These are phyloP conservation scores for Saccharomyces kudriavzevii DNA, from an alignment of 805 yeast species.

Conservation along the genomic window DNA sequence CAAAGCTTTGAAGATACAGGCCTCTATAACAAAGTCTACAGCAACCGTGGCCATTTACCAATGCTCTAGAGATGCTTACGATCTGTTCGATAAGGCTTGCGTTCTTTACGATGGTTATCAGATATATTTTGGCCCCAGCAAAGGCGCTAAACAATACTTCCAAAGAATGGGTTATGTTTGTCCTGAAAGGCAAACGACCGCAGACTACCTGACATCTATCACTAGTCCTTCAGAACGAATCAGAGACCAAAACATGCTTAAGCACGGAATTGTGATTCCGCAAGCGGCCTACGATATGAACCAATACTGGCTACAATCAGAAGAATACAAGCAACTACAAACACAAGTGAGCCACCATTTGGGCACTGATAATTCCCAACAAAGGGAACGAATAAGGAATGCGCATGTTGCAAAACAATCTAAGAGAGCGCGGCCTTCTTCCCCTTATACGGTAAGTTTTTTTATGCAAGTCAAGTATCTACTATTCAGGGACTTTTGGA, in stretches of 20 bases:
- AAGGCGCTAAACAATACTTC: constrained; percentile 40
- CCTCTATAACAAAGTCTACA: constrained; percentile 40
- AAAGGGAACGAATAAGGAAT: constrained; percentile 10
- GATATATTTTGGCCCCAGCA: constrained; percentile 42
- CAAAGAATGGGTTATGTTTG: constrained; percentile 45
- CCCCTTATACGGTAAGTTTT: constrained; percentile 42
- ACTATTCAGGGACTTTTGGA: constrained; percentile 35
- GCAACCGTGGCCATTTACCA: constrained; percentile 54
- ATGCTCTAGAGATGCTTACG: constrained; percentile 47
- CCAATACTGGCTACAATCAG: constrained; percentile 39
- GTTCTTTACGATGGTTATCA: constrained; percentile 48
- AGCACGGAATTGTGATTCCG: constrained; percentile 42
- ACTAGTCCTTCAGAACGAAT: constrained; percentile 47
- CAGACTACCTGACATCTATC: constrained; percentile 46
- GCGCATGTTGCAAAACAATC: constrained; percentile 42
- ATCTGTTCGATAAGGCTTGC: constrained; percentile 44
- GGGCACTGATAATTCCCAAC: neutral
- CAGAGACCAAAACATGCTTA: constrained; percentile 32
- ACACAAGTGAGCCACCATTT: constrained; percentile 34
- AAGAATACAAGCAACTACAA: constrained; percentile 33
- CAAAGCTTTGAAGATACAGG: constrained; percentile 42
- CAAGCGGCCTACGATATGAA: constrained; percentile 43
- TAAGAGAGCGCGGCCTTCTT: constrained; percentile 32
- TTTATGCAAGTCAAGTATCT: constrained; percentile 40
- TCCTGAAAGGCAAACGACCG: constrained; percentile 48